Percentiles rank a stretch among this genome's conserved stretches.
phyloP scores from a whole-genome alignment of 805 yeast genomes.

The Suhomyces canberraensis region DNA sequence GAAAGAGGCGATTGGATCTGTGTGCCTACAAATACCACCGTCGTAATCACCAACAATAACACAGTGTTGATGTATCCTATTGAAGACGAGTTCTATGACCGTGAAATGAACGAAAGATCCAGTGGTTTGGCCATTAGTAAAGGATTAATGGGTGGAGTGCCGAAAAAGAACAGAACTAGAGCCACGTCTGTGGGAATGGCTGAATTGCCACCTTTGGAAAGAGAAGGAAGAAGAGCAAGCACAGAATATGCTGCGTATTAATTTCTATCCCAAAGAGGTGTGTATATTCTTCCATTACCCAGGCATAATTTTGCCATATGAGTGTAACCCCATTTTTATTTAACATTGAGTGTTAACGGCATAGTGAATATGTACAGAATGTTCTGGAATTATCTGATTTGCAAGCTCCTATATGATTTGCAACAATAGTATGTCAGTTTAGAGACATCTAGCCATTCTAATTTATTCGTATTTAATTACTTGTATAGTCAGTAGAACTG shows the following conservation, averaged over 20 bases:
- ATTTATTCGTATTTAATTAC: too few relatives aligned
- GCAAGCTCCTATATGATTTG: too few relatives aligned
- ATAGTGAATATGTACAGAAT: too few relatives aligned
- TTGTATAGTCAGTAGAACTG: too few relatives aligned
- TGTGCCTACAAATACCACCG: constrained; percentile 85
- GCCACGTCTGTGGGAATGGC: constrained; percentile 14
- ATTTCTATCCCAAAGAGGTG: too few relatives aligned
- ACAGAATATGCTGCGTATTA: constrained; percentile 6
- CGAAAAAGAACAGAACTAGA: constrained; percentile 39
- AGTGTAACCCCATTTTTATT: too few relatives aligned
- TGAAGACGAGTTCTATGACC: constrained; percentile 80
- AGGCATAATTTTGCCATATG: too few relatives aligned
- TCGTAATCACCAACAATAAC: constrained; percentile 73
- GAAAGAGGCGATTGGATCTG: constrained; percentile 98
- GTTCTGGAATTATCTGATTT: too few relatives aligned
- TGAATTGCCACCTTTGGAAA: constrained; percentile 33
- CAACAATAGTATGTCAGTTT: too few relatives aligned
- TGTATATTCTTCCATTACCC: too few relatives aligned
- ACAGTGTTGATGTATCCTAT: constrained; percentile 91
- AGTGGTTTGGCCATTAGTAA: constrained; percentile 82
- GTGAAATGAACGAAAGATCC: constrained; percentile 64
- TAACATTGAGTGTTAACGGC: too few relatives aligned
- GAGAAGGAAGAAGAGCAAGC: constrained; percentile 30
- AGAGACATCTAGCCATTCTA: too few relatives aligned
- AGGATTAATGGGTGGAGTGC: constrained; percentile 92